A percentile compares a stretch with the other conserved stretches of the same genome.
Evolutionary conservation across 768 basidiomycete genomes (phyloP).

Genomic region (Collybiopsis luxurians): DNA sequence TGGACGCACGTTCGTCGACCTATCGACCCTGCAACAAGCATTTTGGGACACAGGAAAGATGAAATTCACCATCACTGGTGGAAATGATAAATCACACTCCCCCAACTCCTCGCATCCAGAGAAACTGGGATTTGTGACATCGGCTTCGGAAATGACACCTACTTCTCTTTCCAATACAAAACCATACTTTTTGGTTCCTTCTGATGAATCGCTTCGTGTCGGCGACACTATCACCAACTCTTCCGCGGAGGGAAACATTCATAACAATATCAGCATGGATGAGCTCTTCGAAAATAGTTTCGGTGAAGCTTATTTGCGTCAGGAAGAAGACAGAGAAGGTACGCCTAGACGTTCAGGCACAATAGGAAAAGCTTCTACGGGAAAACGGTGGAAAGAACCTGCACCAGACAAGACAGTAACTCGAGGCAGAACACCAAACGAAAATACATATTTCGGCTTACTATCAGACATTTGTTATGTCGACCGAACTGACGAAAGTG

Average conservation of each 20-base stretch:
- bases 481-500: background rate
- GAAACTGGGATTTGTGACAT: conserved; percentile 64
- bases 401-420: background rate
- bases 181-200: conserved; percentile 61
- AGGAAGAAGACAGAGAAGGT: background rate
- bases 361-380: background rate
- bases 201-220: conserved; percentile 69
- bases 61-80: conserved; percentile 52
- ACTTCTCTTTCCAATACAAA: conserved; percentile 20
- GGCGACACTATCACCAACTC: conserved; percentile 63
- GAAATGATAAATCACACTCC: conserved; percentile 21
- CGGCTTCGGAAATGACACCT: conserved; percentile 49
- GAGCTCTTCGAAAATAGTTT: conserved; percentile 54
- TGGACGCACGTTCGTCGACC: conserved; percentile 63
- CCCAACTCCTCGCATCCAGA: conserved; percentile 34
- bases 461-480: background rate
- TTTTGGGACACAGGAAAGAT: conserved; percentile 79
- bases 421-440: background rate
- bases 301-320: background rate
- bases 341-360: conserved; percentile 12
- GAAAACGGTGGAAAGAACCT: background rate
- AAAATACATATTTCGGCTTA: conserved; percentile 1
- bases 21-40: conserved; percentile 66
- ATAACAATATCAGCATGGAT: conserved; percentile 52
- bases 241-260: conserved; percentile 27